Evolutionary conservation across 805 yeast genomes (phyloP).

Genomic region (Zygotorulaspora chibaensis): DNA sequence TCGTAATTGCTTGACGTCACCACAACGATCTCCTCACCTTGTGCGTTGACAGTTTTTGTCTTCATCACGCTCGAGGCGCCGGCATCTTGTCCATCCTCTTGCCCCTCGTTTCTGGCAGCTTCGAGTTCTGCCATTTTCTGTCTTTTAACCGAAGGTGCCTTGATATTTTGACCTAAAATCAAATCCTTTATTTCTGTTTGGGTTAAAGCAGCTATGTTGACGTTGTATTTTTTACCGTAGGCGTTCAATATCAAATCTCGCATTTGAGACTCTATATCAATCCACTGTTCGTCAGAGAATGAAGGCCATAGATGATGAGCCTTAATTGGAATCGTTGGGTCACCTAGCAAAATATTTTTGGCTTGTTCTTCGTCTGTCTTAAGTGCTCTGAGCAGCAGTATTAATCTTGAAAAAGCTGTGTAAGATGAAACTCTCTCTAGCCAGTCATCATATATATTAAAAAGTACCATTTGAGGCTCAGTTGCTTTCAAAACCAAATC

Average conservation of each 20-base stretch:
- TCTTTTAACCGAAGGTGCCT: conserved; percentile 82
- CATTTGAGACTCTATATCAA: conserved; percentile 77
- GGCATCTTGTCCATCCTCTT: conserved; percentile 38
- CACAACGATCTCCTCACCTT: conserved; percentile 93
- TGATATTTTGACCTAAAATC: conserved; percentile 88
- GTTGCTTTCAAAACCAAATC: conserved; percentile 80
- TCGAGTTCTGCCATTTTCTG: conserved; percentile 80
- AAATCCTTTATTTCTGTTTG: conserved; percentile 92
- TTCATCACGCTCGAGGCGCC: conserved; percentile 70
- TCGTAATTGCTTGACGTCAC: conserved; percentile 90
- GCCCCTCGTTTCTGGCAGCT: conserved; percentile 40
- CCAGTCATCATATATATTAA: conserved; percentile 96
- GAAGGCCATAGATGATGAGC: conserved; percentile 94
- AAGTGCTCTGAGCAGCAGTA: conserved; percentile 76
- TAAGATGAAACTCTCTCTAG: conserved; percentile 72
- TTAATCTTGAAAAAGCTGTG: conserved; percentile 89
- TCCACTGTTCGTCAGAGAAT: conserved; percentile 85
- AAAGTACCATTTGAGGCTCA: conserved; percentile 88
- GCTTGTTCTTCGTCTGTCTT: conserved; percentile 75
- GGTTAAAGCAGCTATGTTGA: conserved; percentile 80
- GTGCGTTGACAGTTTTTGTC: conserved; percentile 81
- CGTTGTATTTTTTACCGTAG: conserved; percentile 79
- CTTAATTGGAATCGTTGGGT: conserved; percentile 60
- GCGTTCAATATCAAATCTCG: conserved; percentile 84
- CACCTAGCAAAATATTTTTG: conserved; percentile 70